Conservation (phyloP, 495 filamentous ascomycete genomes). For the Cercophora newfieldiana region DNA sequence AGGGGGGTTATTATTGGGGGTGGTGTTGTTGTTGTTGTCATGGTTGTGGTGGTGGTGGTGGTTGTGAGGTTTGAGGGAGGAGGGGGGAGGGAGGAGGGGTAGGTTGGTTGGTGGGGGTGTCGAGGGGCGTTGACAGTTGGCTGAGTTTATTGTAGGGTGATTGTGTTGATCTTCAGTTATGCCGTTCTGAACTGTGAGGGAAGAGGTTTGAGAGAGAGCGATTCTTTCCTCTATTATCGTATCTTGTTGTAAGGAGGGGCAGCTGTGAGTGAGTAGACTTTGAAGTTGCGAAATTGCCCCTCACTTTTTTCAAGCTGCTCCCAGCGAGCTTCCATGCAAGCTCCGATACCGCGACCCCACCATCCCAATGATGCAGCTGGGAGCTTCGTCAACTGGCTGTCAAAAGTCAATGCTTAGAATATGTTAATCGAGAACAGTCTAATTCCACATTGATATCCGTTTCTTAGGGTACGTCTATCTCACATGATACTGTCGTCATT, state of each 20-base stretch:
- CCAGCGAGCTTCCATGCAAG: slow-evolving; percentile 7
- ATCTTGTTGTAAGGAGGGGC: not conserved
- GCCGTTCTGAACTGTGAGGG: not conserved
- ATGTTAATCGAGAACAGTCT: no score
- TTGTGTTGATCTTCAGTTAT: not conserved
- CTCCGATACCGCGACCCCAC: slow-evolving; percentile 33
- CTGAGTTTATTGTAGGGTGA: not conserved
- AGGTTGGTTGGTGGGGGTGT: not conserved
- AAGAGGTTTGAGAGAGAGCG: not conserved
- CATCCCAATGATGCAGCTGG: no score
- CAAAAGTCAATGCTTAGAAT: no score
- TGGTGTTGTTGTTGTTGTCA: not conserved
- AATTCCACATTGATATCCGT: no score
- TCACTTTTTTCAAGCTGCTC: slow-evolving; percentile 22
- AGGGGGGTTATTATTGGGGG: slow-evolving; percentile 31
- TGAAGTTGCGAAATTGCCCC: slow-evolving; percentile 20
- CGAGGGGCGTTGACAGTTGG: not conserved
- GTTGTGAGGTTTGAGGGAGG: not conserved
- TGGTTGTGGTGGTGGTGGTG: not conserved
- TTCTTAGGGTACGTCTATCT: no score
- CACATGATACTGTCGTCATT: no score
- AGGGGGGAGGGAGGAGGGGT: not conserved
- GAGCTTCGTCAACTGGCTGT: no score
- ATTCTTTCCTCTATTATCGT: not conserved
- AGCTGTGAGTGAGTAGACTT: not conserved